A percentile compares a stretch with the other conserved stretches of the same genome.
Conservation (phyloP, 805 yeast species). For the Lachancea quebecensis region DNA sequence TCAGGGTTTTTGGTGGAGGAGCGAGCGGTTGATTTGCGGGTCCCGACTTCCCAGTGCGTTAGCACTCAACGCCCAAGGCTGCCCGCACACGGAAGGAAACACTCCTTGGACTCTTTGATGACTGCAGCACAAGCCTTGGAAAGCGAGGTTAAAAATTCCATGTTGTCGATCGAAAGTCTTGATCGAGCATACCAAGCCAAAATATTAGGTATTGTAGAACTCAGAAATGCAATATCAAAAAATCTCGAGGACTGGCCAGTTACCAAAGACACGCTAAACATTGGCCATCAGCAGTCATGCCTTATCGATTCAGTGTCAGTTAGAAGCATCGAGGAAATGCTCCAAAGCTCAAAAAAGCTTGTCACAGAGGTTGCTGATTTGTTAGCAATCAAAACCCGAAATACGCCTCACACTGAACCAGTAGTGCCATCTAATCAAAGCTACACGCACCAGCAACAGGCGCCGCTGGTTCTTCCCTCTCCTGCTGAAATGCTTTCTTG, state of each 20-base stretch:
- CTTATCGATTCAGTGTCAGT: conserved; percentile 1
- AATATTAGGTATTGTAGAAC: conserved; percentile 12
- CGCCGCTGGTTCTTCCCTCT: background rate
- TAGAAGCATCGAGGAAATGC: background rate
- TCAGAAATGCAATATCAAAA: conserved; percentile 10
- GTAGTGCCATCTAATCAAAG: background rate
- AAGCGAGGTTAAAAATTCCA: conserved; percentile 2
- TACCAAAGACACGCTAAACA: background rate
- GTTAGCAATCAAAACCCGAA: background rate
- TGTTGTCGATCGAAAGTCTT: background rate
- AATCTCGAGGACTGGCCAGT: conserved; percentile 14
- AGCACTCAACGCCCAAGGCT: background rate
- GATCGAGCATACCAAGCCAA: conserved; percentile 13
- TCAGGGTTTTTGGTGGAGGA: background rate
- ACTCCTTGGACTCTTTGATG: conserved; percentile 22
- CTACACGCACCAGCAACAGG: conserved; percentile 1
- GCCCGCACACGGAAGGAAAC: conserved; percentile 4
- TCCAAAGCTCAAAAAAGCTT: background rate
- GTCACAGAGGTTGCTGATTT: background rate
- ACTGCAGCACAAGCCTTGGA: conserved; percentile 19
- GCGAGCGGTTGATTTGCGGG: conserved; percentile 1
- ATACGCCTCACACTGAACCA: background rate
- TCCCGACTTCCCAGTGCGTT: conserved; percentile 3
- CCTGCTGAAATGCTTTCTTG: background rate
- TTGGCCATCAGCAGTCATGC: background rate